Evolutionary conservation across 495 filamentous ascomycete species (phyloP).

Genomic region (Astrothelium macrocarpum): DNA sequence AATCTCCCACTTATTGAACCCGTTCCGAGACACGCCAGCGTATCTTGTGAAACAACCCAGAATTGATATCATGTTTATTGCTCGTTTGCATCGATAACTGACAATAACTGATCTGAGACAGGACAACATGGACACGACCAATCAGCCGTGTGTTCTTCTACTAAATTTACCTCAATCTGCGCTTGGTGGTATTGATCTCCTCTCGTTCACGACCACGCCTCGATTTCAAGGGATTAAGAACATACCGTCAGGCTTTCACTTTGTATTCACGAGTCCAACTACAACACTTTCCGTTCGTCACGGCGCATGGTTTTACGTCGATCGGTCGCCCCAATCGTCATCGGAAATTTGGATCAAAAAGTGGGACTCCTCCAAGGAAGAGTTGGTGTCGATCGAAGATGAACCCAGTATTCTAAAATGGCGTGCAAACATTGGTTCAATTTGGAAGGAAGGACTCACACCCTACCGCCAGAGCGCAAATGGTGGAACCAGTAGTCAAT

Average conservation of each 20-base stretch:
- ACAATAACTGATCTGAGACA: neutral
- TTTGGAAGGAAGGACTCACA: slow-evolving; percentile 36
- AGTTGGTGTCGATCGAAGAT: slow-evolving; percentile 27
- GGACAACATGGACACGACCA: slow-evolving; percentile 14
- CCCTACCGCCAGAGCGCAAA: slow-evolving; percentile 32
- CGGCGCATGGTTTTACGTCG: slow-evolving; percentile 50
- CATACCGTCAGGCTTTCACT: slow-evolving; percentile 49
- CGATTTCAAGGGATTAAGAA: slow-evolving; percentile 51
- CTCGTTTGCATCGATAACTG: neutral
- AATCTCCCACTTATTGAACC: too few species aligned
- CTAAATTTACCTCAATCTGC: slow-evolving; percentile 28
- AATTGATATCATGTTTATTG: neutral
- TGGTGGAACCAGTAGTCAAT: neutral
- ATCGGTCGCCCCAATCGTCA: slow-evolving; percentile 18
- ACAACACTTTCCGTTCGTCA: slow-evolving; percentile 44
- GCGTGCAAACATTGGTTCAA: slow-evolving; percentile 36
- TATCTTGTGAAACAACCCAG: too few species aligned
- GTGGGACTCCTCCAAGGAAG: slow-evolving; percentile 42
- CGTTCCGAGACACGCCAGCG: too few species aligned
- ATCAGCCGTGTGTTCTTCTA: slow-evolving; percentile 24
- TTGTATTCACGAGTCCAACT: slow-evolving; percentile 43
- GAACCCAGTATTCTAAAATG: slow-evolving; percentile 25
- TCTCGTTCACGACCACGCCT: slow-evolving; percentile 36
- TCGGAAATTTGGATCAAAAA: slow-evolving; percentile 41
- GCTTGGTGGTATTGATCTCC: slow-evolving; percentile 33